Evolutionary conservation across 257 asterid species (phyloP).

Genomic region (Vinca minor): DNA sequence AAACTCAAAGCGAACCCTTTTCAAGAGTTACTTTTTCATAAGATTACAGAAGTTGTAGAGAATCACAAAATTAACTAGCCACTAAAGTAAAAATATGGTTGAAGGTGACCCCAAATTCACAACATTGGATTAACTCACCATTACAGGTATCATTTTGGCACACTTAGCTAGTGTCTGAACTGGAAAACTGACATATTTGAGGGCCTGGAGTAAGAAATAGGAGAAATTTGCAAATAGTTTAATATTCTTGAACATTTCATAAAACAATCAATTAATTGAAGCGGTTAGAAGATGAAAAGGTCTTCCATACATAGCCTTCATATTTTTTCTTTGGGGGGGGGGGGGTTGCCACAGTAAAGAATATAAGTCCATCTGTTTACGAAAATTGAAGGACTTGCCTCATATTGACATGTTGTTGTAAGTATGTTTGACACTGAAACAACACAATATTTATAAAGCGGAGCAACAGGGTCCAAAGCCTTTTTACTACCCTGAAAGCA

Average conservation of each 20-base stretch:
- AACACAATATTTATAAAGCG: constrained; percentile 70
- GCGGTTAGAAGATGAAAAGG: background rate
- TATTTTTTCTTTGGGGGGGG: background rate
- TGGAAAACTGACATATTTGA: constrained; percentile 95
- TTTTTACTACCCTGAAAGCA: constrained; percentile 59
- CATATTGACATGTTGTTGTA: constrained; percentile 96
- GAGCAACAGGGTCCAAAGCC: constrained; percentile 90
- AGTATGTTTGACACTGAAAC: constrained; percentile 89
- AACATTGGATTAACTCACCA: constrained; percentile 56
- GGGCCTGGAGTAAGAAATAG: constrained; percentile 63
- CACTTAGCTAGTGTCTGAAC: constrained; percentile 96
- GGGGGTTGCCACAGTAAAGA: too few species aligned
- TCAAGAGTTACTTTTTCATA: background rate
- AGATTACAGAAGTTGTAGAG: background rate
- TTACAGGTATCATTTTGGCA: constrained; percentile 98
- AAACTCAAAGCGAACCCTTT: background rate
- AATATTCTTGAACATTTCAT: background rate
- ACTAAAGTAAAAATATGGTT: background rate
- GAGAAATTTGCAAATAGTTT: constrained; percentile 5
- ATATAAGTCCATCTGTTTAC: background rate
- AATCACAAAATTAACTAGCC: background rate
- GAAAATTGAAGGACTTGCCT: constrained; percentile 39
- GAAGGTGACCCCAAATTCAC: constrained; percentile 2
- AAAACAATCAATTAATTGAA: background rate
- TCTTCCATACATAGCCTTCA: background rate